Conservation (phyloP, 768 basidiomycete species). For the Cyclocybe aegerita region DNA sequence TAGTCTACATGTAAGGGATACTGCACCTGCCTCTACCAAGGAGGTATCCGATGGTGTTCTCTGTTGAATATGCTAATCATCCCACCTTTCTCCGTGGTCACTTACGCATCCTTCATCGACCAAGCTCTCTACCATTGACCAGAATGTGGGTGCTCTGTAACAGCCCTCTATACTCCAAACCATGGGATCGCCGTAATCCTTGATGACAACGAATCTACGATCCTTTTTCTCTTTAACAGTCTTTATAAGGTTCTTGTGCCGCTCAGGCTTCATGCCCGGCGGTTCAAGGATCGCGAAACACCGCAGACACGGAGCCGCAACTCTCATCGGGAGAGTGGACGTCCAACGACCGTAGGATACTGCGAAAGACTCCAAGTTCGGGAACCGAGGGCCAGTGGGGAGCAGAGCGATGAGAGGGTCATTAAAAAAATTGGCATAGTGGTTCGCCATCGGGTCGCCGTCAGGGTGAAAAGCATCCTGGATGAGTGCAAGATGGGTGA, state of each 20-base stretch:
- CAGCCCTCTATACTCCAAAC: background rate
- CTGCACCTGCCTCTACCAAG: no score
- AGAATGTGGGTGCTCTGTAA: conserved; percentile 13
- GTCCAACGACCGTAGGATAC: background rate
- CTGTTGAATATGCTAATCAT: no score
- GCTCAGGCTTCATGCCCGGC: background rate
- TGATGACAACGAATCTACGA: conserved; percentile 3
- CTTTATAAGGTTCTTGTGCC: background rate
- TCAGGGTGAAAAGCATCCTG: conserved; percentile 2
- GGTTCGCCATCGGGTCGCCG: background rate
- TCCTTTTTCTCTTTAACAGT: background rate
- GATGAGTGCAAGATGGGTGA: conserved; percentile 27
- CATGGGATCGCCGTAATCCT: conserved; percentile 1
- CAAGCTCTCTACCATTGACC: conserved; percentile 20
- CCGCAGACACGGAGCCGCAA: background rate
- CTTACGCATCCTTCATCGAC: conserved; percentile 15
- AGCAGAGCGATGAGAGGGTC: background rate
- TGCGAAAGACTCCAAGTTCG: conserved; percentile 9
- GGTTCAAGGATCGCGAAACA: conserved; percentile 4
- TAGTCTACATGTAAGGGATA: no score
- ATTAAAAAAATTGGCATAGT: background rate
- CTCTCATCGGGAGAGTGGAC: background rate
- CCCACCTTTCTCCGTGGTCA: conserved; percentile 13
- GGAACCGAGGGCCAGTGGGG: background rate
- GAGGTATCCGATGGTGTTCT: no score